A percentile compares a stretch with the other conserved stretches of the same genome.
phyloP scores from a whole-genome alignment of 2,329 filamentous ascomycete genomes.

The Incumbomyces delicatus region DNA sequence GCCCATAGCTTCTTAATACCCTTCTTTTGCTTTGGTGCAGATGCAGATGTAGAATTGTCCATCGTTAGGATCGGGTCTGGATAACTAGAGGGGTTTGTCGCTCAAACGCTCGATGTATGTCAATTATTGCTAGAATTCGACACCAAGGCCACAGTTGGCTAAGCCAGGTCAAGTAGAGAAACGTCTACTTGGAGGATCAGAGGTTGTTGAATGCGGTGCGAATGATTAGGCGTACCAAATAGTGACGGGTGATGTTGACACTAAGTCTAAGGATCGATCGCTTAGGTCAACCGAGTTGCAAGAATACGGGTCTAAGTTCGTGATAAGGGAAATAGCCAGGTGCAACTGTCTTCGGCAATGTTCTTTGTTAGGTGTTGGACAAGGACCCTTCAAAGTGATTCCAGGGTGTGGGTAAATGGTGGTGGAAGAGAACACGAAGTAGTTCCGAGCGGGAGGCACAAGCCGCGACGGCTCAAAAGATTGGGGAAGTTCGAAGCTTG shows the following conservation, averaged over 20 bases:
- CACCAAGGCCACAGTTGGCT: too few species aligned
- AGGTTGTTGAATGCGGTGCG: too few species aligned
- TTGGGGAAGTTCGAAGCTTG: background rate
- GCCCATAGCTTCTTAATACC: slow-evolving; percentile 16
- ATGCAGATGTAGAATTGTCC: slow-evolving; percentile 9
- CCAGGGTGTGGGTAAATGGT: background rate
- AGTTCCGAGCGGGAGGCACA: background rate
- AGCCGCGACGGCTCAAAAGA: background rate
- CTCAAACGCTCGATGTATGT: background rate
- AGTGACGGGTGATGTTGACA: background rate
- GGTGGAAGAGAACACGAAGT: background rate
- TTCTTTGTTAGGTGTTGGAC: background rate
- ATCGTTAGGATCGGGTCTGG: background rate
- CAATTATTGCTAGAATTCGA: background rate
- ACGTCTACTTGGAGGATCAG: too few species aligned
- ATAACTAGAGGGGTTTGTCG: background rate
- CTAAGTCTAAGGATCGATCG: background rate
- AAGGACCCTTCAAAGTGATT: background rate
- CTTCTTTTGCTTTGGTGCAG: slow-evolving; percentile 15
- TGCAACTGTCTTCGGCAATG: too few species aligned
- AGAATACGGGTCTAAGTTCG: background rate
- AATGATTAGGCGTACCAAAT: slow-evolving; percentile 1
- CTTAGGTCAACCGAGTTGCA: background rate
- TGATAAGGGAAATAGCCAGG: background rate
- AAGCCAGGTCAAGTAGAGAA: too few species aligned